Conservation (phyloP, 805 yeast species). For the Metschnikowia hibisci region DNA sequence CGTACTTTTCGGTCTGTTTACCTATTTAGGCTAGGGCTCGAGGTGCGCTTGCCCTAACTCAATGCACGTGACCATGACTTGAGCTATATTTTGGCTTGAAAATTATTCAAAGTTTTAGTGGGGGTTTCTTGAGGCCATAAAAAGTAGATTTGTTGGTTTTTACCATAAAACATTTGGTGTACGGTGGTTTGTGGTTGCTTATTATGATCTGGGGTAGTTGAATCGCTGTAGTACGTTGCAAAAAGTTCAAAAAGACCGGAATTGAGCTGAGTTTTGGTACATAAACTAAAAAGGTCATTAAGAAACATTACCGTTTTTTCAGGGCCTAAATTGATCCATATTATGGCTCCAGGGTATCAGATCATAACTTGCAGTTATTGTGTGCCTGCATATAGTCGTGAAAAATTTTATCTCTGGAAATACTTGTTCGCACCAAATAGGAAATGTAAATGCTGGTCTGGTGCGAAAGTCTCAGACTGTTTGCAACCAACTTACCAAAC, state of each 20-base stretch:
- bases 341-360: neutral
- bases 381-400: constrained; percentile 16
- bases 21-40: constrained; percentile 17
- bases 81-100: neutral
- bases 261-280: too few species aligned
- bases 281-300: too few species aligned
- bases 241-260: too few species aligned
- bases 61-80: constrained; percentile 17
- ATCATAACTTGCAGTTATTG: neutral
- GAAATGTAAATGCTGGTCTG: constrained; percentile 27
- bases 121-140: neutral
- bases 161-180: too few species aligned
- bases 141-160: too few species aligned
- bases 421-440: constrained; percentile 34
- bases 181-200: too few species aligned
- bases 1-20: constrained; percentile 18
- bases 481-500: neutral
- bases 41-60: constrained; percentile 14
- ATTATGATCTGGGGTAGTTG: too few species aligned
- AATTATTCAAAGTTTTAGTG: neutral
- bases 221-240: too few species aligned
- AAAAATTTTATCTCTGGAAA: constrained; percentile 28
- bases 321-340: too few species aligned
- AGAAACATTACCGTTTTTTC: too few species aligned
- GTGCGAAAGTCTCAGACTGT: constrained; percentile 11